Percentiles rank a stretch among this genome's conserved stretches.
phyloP scores from a whole-genome alignment of 2,329 filamentous ascomycete genomes.

The Kalmusia sp. region DNA sequence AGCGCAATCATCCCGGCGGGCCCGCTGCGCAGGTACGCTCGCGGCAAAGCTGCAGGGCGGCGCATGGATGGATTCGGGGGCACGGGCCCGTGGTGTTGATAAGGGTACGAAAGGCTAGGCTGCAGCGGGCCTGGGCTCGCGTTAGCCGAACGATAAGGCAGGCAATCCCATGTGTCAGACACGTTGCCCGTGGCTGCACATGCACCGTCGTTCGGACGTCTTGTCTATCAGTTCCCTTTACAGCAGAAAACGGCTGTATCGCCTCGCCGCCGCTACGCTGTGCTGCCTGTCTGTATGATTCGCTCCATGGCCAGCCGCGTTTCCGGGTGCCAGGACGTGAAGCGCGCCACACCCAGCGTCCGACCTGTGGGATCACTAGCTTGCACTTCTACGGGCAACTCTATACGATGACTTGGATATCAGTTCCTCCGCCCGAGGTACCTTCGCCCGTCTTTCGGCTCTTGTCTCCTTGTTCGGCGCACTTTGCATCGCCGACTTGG shows the following conservation, averaged over 20 bases:
- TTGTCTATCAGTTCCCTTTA: conserved; percentile 10
- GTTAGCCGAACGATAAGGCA: conserved; percentile 2
- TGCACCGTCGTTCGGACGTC: background rate
- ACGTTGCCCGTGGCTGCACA: background rate
- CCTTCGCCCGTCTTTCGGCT: too few relatives aligned
- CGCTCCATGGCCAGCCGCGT: background rate
- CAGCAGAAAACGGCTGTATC: background rate
- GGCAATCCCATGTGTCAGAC: background rate
- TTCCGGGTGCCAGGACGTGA: background rate
- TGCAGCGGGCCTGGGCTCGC: background rate
- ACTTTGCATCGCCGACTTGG: too few relatives aligned
- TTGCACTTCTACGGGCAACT: too few relatives aligned
- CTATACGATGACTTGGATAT: too few relatives aligned
- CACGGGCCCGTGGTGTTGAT: background rate
- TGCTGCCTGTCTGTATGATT: background rate
- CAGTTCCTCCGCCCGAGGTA: too few relatives aligned
- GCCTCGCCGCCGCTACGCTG: background rate
- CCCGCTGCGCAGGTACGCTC: background rate
- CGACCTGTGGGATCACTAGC: background rate
- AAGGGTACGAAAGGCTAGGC: background rate
- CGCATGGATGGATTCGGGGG: background rate
- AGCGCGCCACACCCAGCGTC: conserved; percentile 3
- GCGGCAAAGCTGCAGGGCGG: background rate
- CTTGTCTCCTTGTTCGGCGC: too few relatives aligned
- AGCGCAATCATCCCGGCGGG: background rate